phyloP scores from a whole-genome alignment of 2,329 filamentous ascomycete genomes.

The Aschersonia sp. region DNA sequence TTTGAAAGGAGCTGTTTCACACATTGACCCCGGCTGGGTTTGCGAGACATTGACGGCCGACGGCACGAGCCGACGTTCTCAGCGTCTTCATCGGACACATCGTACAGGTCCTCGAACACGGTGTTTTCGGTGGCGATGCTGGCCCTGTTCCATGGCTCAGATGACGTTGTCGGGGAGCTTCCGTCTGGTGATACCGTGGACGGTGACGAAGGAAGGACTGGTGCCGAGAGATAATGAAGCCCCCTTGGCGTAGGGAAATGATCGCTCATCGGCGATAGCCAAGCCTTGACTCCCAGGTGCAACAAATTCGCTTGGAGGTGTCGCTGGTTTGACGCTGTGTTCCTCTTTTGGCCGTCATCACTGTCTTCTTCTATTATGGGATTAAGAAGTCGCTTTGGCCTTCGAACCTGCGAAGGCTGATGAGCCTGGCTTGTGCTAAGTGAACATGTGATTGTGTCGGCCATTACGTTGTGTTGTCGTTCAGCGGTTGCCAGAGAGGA shows the following conservation, averaged over 20 bases:
- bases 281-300: slow-evolving; percentile 38
- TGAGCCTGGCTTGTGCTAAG: slow-evolving; percentile 25
- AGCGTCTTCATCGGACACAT: slow-evolving; percentile 67
- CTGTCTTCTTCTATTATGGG: slow-evolving; percentile 47
- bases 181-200: slow-evolving; percentile 38
- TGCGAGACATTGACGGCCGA: slow-evolving; percentile 18
- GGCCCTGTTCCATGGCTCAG: slow-evolving; percentile 47
- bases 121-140: slow-evolving; percentile 50
- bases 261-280: slow-evolving; percentile 44
- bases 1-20: slow-evolving; percentile 19
- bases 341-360: slow-evolving; percentile 19
- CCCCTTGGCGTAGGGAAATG: slow-evolving; percentile 63
- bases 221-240: slow-evolving; percentile 47
- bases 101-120: slow-evolving; percentile 79
- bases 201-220: slow-evolving; percentile 46
- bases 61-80: slow-evolving; percentile 9
- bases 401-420: slow-evolving; percentile 41
- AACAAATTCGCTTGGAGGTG: slow-evolving; percentile 17
- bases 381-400: slow-evolving; percentile 41
- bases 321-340: slow-evolving; percentile 8
- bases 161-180: slow-evolving; percentile 38
- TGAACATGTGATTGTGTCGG: slow-evolving; percentile 18
- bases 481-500: too few species aligned
- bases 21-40: slow-evolving; percentile 19
- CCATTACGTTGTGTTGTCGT: slow-evolving; percentile 21